phyloP scores from a whole-genome alignment of 768 basidiomycete species.

The Trametes cingulata region DNA sequence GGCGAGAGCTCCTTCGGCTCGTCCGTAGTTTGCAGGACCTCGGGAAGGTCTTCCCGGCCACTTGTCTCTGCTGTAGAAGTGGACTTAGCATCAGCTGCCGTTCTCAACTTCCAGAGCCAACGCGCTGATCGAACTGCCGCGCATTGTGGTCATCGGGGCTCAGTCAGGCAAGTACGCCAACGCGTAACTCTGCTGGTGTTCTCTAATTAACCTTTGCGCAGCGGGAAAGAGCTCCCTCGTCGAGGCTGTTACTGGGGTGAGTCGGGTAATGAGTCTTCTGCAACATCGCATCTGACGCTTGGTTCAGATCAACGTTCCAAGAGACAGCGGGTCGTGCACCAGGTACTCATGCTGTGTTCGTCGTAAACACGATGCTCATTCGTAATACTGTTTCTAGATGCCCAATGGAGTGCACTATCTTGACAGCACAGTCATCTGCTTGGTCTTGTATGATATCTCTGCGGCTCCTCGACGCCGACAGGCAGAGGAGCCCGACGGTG shows the following conservation, averaged over 20 bases:
- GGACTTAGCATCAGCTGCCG: too few relatives aligned
- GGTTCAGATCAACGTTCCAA: conserved; percentile 55
- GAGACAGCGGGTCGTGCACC: conserved; percentile 63
- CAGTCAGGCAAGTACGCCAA: conserved; percentile 47
- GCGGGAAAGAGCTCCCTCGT: conserved; percentile 64
- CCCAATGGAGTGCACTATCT: conserved; percentile 22
- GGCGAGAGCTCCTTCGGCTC: too few relatives aligned
- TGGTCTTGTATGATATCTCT: conserved; percentile 33
- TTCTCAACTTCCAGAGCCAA: conserved; percentile 36
- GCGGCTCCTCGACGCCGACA: conserved; percentile 4
- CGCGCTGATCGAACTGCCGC: conserved; percentile 46
- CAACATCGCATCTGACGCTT: too few relatives aligned
- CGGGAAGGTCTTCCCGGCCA: conserved; percentile 33
- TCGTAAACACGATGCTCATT: background rate
- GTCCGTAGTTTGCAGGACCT: conserved; percentile 27
- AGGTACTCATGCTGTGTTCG: conserved; percentile 34
- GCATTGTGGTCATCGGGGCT: conserved; percentile 55
- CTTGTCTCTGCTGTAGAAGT: background rate
- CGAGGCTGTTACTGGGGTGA: conserved; percentile 56
- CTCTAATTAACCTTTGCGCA: conserved; percentile 21
- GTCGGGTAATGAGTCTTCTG: conserved; percentile 20
- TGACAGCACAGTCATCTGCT: conserved; percentile 14
- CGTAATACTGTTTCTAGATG: conserved; percentile 11
- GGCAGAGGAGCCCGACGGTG: conserved; percentile 15
- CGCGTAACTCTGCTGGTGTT: background rate